phyloP scores from a whole-genome alignment of 768 basidiomycete species.

The Russula lepida region DNA sequence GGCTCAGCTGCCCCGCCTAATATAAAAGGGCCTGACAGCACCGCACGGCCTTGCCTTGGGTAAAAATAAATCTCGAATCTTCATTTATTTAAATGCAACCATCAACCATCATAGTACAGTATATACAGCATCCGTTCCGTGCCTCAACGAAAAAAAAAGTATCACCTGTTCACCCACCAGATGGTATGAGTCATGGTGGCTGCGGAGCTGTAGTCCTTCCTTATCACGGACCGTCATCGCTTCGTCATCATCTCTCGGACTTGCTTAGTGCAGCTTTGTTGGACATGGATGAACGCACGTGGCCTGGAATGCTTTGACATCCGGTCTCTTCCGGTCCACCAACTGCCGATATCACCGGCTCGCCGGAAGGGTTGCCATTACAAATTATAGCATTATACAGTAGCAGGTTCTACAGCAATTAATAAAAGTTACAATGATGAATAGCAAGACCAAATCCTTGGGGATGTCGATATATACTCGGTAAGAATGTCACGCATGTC shows the following conservation, averaged over 20 bases:
- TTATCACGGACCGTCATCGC: not conserved
- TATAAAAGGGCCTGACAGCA: not conserved
- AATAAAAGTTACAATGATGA: conserved; percentile 7
- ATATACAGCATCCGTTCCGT: not conserved
- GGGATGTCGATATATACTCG: not conserved
- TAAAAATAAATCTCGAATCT: not conserved
- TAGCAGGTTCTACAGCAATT: not conserved
- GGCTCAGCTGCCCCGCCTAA: not conserved
- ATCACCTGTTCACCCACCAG: not conserved
- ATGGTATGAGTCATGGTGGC: not conserved
- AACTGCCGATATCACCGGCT: not conserved
- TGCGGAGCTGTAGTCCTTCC: not conserved
- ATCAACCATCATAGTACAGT: not conserved
- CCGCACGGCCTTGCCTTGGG: too few species aligned
- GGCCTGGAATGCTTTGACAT: not conserved
- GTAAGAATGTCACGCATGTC: not conserved
- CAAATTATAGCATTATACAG: not conserved
- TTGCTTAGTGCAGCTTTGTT: not conserved
- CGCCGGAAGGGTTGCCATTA: too few species aligned
- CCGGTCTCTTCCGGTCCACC: not conserved
- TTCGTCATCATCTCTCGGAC: conserved; percentile 10
- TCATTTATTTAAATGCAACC: conserved; percentile 6
- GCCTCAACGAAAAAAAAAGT: too few species aligned
- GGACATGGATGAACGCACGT: not conserved
- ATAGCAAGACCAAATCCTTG: not conserved